These are phyloP conservation scores for Umbellularia californica DNA, from an alignment of 164 flowering plant genomes.

Conservation along the genomic window DNA sequence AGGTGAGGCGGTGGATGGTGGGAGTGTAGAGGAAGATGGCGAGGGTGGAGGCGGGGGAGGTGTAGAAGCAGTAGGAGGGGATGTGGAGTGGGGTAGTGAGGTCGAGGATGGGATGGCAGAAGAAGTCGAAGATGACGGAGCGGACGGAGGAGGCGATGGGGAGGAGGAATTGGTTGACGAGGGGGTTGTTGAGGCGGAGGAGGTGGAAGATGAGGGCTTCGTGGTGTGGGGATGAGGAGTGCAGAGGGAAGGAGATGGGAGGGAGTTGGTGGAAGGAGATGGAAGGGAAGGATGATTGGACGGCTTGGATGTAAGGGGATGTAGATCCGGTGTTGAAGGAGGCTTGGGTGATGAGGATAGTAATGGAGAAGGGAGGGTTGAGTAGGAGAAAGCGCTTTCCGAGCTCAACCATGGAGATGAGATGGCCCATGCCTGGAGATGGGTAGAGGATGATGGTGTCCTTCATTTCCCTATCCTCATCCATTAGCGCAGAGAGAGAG, in stretches of 20 bases:
- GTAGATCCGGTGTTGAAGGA: conserved; percentile 30
- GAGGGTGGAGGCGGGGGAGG: conserved; percentile 26
- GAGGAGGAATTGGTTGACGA: conserved; percentile 22
- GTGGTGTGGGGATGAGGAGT: neutral
- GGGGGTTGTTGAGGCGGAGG: conserved; percentile 30
- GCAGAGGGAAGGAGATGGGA: conserved; percentile 10
- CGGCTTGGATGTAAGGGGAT: conserved; percentile 29
- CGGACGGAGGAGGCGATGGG: conserved; percentile 24
- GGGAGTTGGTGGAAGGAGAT: conserved; percentile 41
- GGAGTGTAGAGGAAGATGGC: conserved; percentile 1
- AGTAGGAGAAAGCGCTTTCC: conserved; percentile 17
- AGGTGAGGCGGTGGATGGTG: too few relatives aligned
- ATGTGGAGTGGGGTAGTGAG: conserved; percentile 25
- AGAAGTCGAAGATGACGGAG: conserved; percentile 40
- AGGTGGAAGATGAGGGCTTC: conserved; percentile 15
- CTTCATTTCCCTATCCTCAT: neutral
- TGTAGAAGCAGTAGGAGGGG: conserved; percentile 37
- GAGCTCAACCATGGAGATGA: conserved; percentile 31
- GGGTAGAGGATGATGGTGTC: conserved; percentile 22
- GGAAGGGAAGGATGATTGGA: conserved; percentile 30
- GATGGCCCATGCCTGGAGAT: conserved; percentile 30
- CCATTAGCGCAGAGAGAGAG: too few relatives aligned
- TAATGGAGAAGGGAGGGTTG: conserved; percentile 26
- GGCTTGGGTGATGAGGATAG: conserved; percentile 26
- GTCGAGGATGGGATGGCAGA: conserved; percentile 24